A percentile compares a stretch with the other conserved stretches of the same genome.
Evolutionary conservation across 371 early-diverging fungal species (phyloP).

Genomic region (Mucor sp.): DNA sequence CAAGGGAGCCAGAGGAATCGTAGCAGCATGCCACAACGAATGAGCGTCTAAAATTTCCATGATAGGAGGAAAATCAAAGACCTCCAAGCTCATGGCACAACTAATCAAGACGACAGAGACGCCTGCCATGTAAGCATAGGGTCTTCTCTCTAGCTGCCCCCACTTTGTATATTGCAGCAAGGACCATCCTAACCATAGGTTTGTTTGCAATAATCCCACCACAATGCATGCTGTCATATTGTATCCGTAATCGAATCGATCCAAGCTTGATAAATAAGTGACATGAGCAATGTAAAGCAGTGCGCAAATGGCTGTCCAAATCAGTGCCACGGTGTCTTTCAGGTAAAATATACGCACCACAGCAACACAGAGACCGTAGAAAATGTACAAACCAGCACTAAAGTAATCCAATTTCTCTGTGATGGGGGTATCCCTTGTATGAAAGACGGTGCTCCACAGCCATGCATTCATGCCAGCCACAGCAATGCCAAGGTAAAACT

Average conservation of each 20-base stretch:
- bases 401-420: conserved; percentile 96
- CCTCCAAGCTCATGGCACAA: conserved; percentile 84
- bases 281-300: conserved; percentile 65
- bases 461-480: conserved; percentile 80
- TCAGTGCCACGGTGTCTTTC: conserved; percentile 18
- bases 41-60: conserved; percentile 89
- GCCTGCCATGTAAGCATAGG: conserved; percentile 44
- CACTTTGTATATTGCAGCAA: conserved; percentile 28
- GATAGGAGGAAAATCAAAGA: conserved; percentile 93
- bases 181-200: conserved; percentile 71
- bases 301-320: conserved; percentile 32
- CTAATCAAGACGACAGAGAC: conserved; percentile 61
- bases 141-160: conserved; percentile 18
- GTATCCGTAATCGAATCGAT: conserved; percentile 88
- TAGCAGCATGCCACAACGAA: conserved; percentile 93
- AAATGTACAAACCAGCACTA: conserved; percentile 79
- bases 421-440: conserved; percentile 78
- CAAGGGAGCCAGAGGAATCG: conserved; percentile 76
- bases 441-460: conserved; percentile 94
- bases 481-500: conserved; percentile 58
- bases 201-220: conserved; percentile 73
- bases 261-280: conserved; percentile 60
- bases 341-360: conserved; percentile 62
- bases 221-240: conserved; percentile 87
- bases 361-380: conserved; percentile 67